phyloP scores from a whole-genome alignment of 331 rosid species.

The Quercus lobata region DNA sequence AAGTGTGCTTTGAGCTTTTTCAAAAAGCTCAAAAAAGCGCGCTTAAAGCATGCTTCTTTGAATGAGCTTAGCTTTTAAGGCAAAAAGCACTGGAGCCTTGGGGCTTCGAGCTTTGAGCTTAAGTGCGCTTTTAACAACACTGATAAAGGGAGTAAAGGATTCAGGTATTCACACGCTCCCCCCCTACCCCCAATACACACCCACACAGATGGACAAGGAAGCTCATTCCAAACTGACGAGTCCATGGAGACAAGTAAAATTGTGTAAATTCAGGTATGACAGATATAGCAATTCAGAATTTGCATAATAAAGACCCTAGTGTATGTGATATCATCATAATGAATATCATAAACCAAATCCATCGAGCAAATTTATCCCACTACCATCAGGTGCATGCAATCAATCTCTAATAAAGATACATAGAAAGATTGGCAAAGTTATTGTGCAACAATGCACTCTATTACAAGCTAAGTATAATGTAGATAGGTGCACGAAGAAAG shows the following conservation, averaged over 20 bases:
- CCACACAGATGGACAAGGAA: neutral
- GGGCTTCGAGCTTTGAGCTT: too few relatives aligned
- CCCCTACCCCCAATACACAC: neutral
- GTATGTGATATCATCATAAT: neutral
- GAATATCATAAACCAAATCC: neutral
- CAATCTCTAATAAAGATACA: neutral
- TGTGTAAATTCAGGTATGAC: neutral
- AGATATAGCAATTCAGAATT: neutral
- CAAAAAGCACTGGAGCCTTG: too few relatives aligned
- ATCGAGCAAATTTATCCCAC: neutral
- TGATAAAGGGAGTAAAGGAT: neutral
- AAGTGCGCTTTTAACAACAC: too few relatives aligned
- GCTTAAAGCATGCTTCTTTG: too few relatives aligned
- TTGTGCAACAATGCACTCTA: neutral
- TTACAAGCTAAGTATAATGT: too few relatives aligned
- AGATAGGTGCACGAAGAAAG: too few relatives aligned
- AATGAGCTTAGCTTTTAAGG: too few relatives aligned
- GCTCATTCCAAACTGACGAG: neutral
- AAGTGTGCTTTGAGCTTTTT: too few relatives aligned
- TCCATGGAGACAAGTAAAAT: neutral
- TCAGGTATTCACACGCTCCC: neutral
- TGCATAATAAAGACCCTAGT: neutral
- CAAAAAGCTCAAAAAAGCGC: too few relatives aligned
- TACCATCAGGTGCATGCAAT: neutral
- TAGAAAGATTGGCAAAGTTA: neutral